These are phyloP conservation scores for Sclerotinia minor DNA, from an alignment of 2,329 filamentous ascomycete genomes.

Conservation along the genomic window DNA sequence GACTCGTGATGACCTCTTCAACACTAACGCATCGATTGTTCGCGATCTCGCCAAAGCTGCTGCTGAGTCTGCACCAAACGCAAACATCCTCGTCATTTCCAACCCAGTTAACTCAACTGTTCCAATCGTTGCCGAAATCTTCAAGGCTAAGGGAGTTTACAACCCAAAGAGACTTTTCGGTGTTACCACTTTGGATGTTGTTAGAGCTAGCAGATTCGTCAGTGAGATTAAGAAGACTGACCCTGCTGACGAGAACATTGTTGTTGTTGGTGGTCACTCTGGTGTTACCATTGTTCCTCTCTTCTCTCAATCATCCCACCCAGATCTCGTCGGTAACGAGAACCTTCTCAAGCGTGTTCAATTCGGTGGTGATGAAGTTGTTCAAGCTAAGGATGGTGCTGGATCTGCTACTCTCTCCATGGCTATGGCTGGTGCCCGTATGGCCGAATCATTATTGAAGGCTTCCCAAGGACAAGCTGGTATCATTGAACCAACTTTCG, in stretches of 20 bases:
- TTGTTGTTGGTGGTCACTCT: constrained; percentile 95
- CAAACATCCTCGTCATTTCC: constrained; percentile 94
- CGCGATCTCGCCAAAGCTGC: constrained; percentile 87
- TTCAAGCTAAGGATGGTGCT: constrained; percentile 97
- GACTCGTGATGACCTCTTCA: constrained; percentile 99
- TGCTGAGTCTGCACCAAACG: constrained; percentile 86
- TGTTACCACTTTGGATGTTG: constrained; percentile 97
- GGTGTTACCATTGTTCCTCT: constrained; percentile 98
- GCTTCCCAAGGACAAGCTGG: constrained; percentile 92
- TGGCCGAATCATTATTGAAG: constrained; percentile 88
- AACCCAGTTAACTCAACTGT: constrained; percentile 99
- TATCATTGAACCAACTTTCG: constrained; percentile 92
- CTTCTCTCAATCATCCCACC: constrained; percentile 89
- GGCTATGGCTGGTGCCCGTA: constrained; percentile 88
- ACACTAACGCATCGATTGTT: constrained; percentile 98
- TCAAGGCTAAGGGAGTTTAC: constrained; percentile 91
- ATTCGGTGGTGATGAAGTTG: constrained; percentile 98
- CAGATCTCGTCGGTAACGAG: constrained; percentile 75
- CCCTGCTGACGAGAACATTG: constrained; percentile 90
- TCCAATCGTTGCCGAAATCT: constrained; percentile 93
- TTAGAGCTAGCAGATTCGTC: constrained; percentile 96
- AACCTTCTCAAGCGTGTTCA: constrained; percentile 85
- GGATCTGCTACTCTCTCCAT: constrained; percentile 97
- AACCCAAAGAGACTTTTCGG: constrained; percentile 95
- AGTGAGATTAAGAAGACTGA: constrained; percentile 88